Evolutionary conservation across 352 stramenopile genomes (phyloP).

Genomic region (Globisporangium barbulae): DNA sequence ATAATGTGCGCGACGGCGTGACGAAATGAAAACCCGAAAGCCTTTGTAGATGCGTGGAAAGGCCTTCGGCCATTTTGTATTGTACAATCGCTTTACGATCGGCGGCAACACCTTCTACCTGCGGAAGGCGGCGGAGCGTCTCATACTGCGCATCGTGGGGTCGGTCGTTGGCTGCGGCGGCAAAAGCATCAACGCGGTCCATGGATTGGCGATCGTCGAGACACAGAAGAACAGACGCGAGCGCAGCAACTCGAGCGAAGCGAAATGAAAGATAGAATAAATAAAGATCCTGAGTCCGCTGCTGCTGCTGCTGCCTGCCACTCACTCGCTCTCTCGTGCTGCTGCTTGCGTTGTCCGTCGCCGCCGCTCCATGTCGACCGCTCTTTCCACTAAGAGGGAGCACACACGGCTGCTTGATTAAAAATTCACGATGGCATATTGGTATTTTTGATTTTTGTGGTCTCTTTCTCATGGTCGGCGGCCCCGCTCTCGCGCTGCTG

Average conservation of each 20-base stretch:
- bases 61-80: constrained; percentile 15
- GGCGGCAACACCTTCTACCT: constrained; percentile 36
- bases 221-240: constrained; percentile 1
- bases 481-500: constrained; percentile 7
- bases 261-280: constrained; percentile 11
- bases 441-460: constrained; percentile 11
- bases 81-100: constrained; percentile 30
- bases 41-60: neutral
- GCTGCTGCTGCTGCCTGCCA: neutral
- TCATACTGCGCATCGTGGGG: constrained; percentile 8
- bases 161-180: neutral
- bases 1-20: neutral
- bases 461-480: constrained; percentile 7
- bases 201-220: neutral
- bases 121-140: constrained; percentile 29
- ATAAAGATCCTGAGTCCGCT: constrained; percentile 6
- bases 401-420: constrained; percentile 14
- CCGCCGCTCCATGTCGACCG: constrained; percentile 11
- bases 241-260: constrained; percentile 4
- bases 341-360: neutral
- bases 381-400: constrained; percentile 23
- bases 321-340: neutral
- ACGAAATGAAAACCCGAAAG: neutral
- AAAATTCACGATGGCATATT: constrained; percentile 7
- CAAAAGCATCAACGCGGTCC: neutral